Evolutionary conservation across 768 basidiomycete species (phyloP).

Genomic region (Melanogaster broomeanus): DNA sequence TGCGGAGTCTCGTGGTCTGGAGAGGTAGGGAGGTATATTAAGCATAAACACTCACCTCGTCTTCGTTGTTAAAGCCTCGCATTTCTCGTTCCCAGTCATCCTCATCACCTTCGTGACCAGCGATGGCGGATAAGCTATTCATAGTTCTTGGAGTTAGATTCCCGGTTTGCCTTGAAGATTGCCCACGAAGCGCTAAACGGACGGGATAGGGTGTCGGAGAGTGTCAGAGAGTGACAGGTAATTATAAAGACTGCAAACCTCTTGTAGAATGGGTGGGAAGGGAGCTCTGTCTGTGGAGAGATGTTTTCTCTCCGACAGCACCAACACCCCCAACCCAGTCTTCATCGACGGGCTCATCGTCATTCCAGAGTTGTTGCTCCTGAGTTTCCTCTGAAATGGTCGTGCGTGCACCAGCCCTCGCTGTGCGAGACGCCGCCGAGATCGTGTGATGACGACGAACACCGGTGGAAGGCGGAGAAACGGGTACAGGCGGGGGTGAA

Average conservation of each 20-base stretch:
- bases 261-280: slow-evolving; percentile 80
- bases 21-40: slow-evolving; percentile 4
- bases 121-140: slow-evolving; percentile 83
- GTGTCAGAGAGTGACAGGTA: slow-evolving; percentile 5
- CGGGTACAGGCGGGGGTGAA: slow-evolving; percentile 43
- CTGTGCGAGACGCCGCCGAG: slow-evolving; percentile 68
- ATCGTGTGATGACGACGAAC: slow-evolving; percentile 88
- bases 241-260: slow-evolving; percentile 44
- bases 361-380: slow-evolving; percentile 60
- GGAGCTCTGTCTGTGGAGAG: slow-evolving; percentile 78
- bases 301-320: slow-evolving; percentile 80
- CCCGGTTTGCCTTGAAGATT: slow-evolving; percentile 53
- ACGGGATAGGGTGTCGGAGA: slow-evolving; percentile 13
- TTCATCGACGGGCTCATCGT: slow-evolving; percentile 76
- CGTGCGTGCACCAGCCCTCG: slow-evolving; percentile 60
- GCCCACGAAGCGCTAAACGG: slow-evolving; percentile 50
- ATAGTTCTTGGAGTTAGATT: slow-evolving; percentile 69
- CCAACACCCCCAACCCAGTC: slow-evolving; percentile 84
- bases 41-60: slow-evolving; percentile 52
- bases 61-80: slow-evolving; percentile 57
- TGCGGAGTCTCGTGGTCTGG: slow-evolving; percentile 1
- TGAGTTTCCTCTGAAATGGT: slow-evolving; percentile 68
- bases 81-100: slow-evolving; percentile 82
- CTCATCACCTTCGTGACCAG: slow-evolving; percentile 85
- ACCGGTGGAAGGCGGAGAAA: slow-evolving; percentile 39